These are phyloP conservation scores for Catunica adiposa DNA, from an alignment of 2,329 filamentous ascomycete genomes.

Conservation along the genomic window DNA sequence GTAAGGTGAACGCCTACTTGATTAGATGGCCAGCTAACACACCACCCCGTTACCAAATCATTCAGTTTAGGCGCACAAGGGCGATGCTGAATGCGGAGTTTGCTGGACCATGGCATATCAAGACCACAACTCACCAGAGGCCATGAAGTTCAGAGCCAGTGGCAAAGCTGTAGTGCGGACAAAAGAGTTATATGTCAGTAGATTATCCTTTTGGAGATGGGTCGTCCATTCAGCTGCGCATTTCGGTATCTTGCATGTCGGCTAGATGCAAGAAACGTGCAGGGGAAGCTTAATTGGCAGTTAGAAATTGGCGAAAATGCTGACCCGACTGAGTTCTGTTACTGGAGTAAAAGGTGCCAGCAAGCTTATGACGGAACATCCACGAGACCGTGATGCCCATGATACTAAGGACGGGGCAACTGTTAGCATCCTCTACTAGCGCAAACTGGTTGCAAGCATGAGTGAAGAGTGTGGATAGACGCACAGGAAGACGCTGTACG, in stretches of 20 bases:
- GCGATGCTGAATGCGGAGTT: neutral
- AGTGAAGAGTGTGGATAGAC: neutral
- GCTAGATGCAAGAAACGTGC: slow-evolving; percentile 11
- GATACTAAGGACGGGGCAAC: slow-evolving; percentile 28
- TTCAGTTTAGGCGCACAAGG: neutral
- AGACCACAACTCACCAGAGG: slow-evolving; percentile 61
- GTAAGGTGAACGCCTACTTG: neutral
- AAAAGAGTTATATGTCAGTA: slow-evolving; percentile 3
- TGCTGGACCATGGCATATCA: neutral
- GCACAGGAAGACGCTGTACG: slow-evolving; percentile 63
- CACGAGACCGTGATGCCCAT: slow-evolving; percentile 45
- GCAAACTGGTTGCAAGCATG: neutral
- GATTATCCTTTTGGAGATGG: neutral
- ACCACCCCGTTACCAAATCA: slow-evolving; percentile 1
- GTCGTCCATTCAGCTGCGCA: neutral
- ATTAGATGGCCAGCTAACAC: neutral
- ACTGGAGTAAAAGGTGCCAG: slow-evolving; percentile 54
- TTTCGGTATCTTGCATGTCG: neutral
- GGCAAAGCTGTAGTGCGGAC: slow-evolving; percentile 44
- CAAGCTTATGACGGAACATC: slow-evolving; percentile 45
- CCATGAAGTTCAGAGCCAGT: slow-evolving; percentile 76
- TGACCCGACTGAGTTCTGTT: slow-evolving; percentile 76
- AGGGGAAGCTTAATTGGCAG: slow-evolving; percentile 6
- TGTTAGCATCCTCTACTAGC: neutral
- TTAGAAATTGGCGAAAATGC: slow-evolving; percentile 18